Conservation (phyloP, 352 stramenopile species). For the Elongisporangium senticosum region DNA sequence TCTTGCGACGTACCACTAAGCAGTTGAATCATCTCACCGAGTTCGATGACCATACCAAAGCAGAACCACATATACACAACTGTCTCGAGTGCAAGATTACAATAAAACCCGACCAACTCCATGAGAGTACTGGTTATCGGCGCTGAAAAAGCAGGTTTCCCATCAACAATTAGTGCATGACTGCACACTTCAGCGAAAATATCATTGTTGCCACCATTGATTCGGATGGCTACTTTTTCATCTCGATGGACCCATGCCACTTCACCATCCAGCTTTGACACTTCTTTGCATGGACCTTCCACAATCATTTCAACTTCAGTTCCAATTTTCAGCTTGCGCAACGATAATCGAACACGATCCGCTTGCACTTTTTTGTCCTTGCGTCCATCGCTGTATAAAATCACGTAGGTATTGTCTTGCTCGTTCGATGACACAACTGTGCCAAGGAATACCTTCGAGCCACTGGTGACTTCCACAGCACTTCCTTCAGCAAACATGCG, state of each 20-base stretch:
- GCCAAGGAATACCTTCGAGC: slow-evolving; percentile 39
- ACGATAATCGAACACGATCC: slow-evolving; percentile 47
- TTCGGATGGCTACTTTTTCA: slow-evolving; percentile 55
- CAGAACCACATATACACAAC: slow-evolving; percentile 54
- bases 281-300: slow-evolving; percentile 63
- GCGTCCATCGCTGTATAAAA: slow-evolving; percentile 47
- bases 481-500: slow-evolving; percentile 30
- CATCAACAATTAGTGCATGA: slow-evolving; percentile 58
- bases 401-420: slow-evolving; percentile 40
- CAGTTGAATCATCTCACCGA: slow-evolving; percentile 45
- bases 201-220: slow-evolving; percentile 60
- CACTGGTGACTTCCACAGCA: slow-evolving; percentile 43
- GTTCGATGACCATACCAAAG: slow-evolving; percentile 51
- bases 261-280: slow-evolving; percentile 63
- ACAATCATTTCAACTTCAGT: slow-evolving; percentile 74
- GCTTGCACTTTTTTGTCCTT: slow-evolving; percentile 51
- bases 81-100: slow-evolving; percentile 38
- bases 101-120: slow-evolving; percentile 49
- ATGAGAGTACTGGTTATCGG: slow-evolving; percentile 61
- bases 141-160: slow-evolving; percentile 52
- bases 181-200: slow-evolving; percentile 63
- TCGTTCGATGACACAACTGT: slow-evolving; percentile 37
- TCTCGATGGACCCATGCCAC: slow-evolving; percentile 70
- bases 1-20: slow-evolving; percentile 19
- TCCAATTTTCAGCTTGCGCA: slow-evolving; percentile 47